Evolutionary conservation across 345 rosid genomes (phyloP).

Genomic region (Eutrema japonicum): DNA sequence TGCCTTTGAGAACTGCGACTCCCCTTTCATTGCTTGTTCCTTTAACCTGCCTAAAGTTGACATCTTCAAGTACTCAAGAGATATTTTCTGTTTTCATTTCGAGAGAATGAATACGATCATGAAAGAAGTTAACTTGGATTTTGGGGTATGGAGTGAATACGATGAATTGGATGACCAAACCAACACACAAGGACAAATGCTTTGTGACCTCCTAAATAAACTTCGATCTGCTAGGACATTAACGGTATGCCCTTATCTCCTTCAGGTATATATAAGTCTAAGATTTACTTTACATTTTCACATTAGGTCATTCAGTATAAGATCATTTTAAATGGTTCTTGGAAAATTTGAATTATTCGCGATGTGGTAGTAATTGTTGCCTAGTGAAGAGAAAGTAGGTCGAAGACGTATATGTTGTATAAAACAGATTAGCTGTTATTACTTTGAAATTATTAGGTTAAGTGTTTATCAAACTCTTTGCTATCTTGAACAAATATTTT

Average conservation of each 20-base stretch:
- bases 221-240: not conserved
- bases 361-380: not conserved
- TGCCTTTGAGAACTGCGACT: not conserved
- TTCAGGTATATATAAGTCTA: constrained; percentile 6
- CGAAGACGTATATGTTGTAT: not conserved
- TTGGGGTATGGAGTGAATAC: not conserved
- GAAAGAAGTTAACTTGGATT: not conserved
- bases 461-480: not conserved
- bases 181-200: no score
- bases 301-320: not conserved
- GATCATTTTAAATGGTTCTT: not conserved
- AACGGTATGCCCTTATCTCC: constrained; percentile 4
- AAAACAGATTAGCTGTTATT: not conserved
- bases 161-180: not conserved
- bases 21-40: not conserved
- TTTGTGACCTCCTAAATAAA: not conserved
- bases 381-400: not conserved
- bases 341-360: not conserved
- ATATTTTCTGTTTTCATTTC: not conserved
- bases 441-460: not conserved
- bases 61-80: not conserved
- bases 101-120: not conserved
- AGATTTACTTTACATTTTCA: not conserved
- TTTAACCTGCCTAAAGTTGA: constrained; percentile 5
- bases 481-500: no score